Conservation (phyloP, 192 early-diverging fungal species). For the Backusella macrospora region DNA sequence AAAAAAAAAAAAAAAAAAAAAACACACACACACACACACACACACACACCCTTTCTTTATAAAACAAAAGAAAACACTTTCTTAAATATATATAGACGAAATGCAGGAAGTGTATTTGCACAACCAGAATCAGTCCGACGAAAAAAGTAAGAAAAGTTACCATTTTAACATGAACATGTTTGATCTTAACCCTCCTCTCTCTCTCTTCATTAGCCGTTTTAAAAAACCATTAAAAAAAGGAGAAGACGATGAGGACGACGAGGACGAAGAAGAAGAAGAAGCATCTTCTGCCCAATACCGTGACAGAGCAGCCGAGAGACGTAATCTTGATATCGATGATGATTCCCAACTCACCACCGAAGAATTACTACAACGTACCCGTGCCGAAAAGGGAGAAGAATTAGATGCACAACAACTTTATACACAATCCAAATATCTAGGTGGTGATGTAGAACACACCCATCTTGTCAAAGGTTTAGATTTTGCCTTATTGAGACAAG, state of each 20-base stretch:
- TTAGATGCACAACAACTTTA: constrained; percentile 57
- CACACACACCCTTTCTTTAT: too few species aligned
- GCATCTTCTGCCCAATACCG: constrained; percentile 61
- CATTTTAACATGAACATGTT: neutral
- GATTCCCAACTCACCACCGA: constrained; percentile 69
- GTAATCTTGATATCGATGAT: constrained; percentile 63
- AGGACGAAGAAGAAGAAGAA: constrained; percentile 16
- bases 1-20: too few species aligned
- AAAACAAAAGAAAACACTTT: too few species aligned
- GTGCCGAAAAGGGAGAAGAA: constrained; percentile 40
- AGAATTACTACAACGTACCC: constrained; percentile 56
- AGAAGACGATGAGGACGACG: constrained; percentile 10
- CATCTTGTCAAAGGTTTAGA: constrained; percentile 95
- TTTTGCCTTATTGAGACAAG: constrained; percentile 77
- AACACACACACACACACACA: too few species aligned
- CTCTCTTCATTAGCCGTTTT: constrained; percentile 25
- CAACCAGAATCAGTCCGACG: constrained; percentile 47
- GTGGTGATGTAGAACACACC: constrained; percentile 84
- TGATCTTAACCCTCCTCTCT: constrained; percentile 9
- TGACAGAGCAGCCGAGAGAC: constrained; percentile 90
- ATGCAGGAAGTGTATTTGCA: constrained; percentile 46
- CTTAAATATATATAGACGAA: constrained; percentile 34
- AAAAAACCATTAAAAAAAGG: constrained; percentile 30
- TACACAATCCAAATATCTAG: constrained; percentile 87
- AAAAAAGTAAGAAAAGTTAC: constrained; percentile 40